These are phyloP conservation scores for Aspergillus flavus DNA, from an alignment of 2,329 filamentous ascomycete genomes.

Conservation along the genomic window DNA sequence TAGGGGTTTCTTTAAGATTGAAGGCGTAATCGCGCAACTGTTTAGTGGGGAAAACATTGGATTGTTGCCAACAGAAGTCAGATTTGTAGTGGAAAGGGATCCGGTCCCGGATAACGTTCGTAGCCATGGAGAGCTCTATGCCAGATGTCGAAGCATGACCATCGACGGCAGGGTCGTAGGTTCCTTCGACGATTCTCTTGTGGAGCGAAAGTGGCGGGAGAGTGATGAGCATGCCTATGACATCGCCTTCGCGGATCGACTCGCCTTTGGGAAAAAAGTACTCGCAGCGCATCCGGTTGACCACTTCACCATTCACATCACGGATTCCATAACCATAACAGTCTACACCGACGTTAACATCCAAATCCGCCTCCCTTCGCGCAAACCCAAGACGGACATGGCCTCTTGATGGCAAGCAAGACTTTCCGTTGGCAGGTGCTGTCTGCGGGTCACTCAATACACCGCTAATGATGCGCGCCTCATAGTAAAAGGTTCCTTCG, in stretches of 20 bases:
- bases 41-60: conserved; percentile 70
- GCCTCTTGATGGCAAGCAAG: conserved; percentile 36
- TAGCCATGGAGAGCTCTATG: conserved; percentile 56
- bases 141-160: conserved; percentile 27
- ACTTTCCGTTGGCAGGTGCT: conserved; percentile 23
- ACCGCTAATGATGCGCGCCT: conserved; percentile 84
- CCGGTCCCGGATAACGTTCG: conserved; percentile 90
- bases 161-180: conserved; percentile 86
- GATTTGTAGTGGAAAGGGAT: conserved; percentile 93
- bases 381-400: conserved; percentile 54
- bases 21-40: conserved; percentile 73
- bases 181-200: conserved; percentile 81
- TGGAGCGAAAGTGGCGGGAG: conserved; percentile 84
- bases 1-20: conserved; percentile 49
- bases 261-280: conserved; percentile 81
- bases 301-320: conserved; percentile 86
- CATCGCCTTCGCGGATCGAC: conserved; percentile 83
- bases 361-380: conserved; percentile 48
- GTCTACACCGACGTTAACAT: conserved; percentile 74
- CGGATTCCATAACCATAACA: conserved; percentile 95
- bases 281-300: conserved; percentile 91
- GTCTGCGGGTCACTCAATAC: conserved; percentile 33
- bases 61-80: conserved; percentile 83
- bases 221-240: conserved; percentile 90
- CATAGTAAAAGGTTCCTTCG: conserved; percentile 91